Evolutionary conservation across 768 basidiomycete genomes (phyloP).

Genomic region (Holtermanniella nyarrowii): DNA sequence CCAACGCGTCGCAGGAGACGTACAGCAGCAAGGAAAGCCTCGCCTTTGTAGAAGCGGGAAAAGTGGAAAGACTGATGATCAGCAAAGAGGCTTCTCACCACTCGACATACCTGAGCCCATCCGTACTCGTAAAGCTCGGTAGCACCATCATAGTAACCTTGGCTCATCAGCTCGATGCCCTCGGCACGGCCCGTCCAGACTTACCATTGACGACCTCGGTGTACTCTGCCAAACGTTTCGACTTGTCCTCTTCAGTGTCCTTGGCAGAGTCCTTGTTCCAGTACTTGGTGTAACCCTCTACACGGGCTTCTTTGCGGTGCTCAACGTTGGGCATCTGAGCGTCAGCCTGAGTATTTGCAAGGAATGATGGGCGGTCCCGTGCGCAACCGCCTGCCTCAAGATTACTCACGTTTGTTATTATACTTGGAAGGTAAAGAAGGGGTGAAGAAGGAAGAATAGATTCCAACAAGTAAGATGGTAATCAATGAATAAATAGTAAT

Average conservation of each 20-base stretch:
- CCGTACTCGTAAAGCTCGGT: constrained; percentile 93
- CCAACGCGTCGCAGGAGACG: background rate
- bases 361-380: too few species aligned
- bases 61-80: constrained; percentile 73
- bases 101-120: constrained; percentile 14
- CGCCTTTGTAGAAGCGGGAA: constrained; percentile 88
- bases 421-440: too few species aligned
- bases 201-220: constrained; percentile 87
- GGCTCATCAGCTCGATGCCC: background rate
- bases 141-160: constrained; percentile 93
- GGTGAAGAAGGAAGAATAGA: too few species aligned
- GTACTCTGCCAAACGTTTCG: constrained; percentile 68
- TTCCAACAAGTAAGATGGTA: too few species aligned
- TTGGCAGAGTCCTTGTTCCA: constrained; percentile 74
- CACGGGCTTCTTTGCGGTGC: constrained; percentile 17
- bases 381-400: too few species aligned
- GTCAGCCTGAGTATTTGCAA: background rate
- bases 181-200: constrained; percentile 15
- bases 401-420: too few species aligned
- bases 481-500: too few species aligned
- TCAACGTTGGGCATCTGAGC: constrained; percentile 13
- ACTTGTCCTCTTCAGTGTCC: constrained; percentile 57
- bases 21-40: constrained; percentile 42
- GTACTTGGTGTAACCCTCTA: constrained; percentile 60
- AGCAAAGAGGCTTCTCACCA: background rate